phyloP scores from a whole-genome alignment of 164 flowering plant species.

The Chloranthus sessilifolius region DNA sequence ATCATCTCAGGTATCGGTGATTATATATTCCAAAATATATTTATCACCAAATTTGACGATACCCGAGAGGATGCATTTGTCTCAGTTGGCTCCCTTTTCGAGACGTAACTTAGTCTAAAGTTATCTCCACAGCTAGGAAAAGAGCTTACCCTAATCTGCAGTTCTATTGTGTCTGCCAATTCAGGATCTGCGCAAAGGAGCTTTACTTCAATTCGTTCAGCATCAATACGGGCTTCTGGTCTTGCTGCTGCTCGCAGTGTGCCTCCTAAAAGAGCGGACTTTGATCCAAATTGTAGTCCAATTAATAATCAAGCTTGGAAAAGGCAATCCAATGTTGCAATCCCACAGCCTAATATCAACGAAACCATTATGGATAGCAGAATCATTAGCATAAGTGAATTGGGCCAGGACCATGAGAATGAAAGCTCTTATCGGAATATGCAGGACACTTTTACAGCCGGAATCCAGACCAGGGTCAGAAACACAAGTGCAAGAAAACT shows the following conservation, averaged over 20 bases:
- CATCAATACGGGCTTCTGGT: slow-evolving; percentile 46
- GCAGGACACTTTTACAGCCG: too few species aligned
- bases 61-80: too few species aligned
- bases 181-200: slow-evolving; percentile 33
- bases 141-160: background rate
- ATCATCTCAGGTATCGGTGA: too few species aligned
- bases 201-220: slow-evolving; percentile 42
- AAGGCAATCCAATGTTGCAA: background rate
- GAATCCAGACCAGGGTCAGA: slow-evolving; percentile 16
- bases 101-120: too few species aligned
- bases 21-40: too few species aligned
- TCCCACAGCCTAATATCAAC: background rate
- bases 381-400: background rate
- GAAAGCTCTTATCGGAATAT: slow-evolving; percentile 10
- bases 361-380: background rate
- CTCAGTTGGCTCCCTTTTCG: too few species aligned
- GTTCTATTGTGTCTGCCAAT: background rate
- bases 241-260: slow-evolving; percentile 34
- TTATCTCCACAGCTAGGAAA: too few species aligned
- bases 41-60: too few species aligned
- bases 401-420: slow-evolving; percentile 8
- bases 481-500: slow-evolving; percentile 54
- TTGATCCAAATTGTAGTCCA: slow-evolving; percentile 2
- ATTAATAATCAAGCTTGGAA: background rate
- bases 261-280: slow-evolving; percentile 10